Conservation (phyloP, 345 rosid species). For the Populus davidiana region DNA sequence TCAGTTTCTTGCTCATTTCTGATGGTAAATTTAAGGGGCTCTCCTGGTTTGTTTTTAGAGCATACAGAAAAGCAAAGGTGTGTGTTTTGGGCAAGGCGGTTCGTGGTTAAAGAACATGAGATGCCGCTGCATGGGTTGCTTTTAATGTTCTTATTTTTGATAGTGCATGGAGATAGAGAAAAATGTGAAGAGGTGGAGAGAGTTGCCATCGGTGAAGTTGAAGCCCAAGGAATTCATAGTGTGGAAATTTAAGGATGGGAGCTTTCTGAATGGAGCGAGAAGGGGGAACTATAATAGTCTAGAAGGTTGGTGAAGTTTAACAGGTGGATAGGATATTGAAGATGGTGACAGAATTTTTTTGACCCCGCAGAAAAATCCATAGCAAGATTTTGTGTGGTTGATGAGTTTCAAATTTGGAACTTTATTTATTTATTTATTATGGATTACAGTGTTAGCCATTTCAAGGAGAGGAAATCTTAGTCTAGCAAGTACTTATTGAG, state of each 20-base stretch:
- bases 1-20: constrained; percentile 4
- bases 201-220: constrained; percentile 11
- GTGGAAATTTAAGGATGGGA: neutral
- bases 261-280: neutral
- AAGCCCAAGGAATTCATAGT: neutral
- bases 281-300: neutral
- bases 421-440: too few species aligned
- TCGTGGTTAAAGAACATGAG: neutral
- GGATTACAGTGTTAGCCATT: too few species aligned
- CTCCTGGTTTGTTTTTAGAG: neutral
- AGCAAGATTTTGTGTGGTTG: neutral
- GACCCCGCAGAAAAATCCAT: constrained; percentile 1
- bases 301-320: constrained; percentile 15
- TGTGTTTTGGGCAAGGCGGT: neutral
- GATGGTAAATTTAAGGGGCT: neutral
- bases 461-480: too few species aligned
- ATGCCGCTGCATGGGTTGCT: neutral
- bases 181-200: neutral
- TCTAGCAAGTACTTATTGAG: too few species aligned
- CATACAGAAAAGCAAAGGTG: neutral
- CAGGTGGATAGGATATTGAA: neutral
- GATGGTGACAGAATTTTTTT: neutral
- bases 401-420: neutral
- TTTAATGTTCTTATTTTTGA: neutral
- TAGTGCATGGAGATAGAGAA: neutral